Base-by-base conservation (phyloP, 2,329 filamentous ascomycete genomes). In the Arthrobotrys sinensis region DNA sequence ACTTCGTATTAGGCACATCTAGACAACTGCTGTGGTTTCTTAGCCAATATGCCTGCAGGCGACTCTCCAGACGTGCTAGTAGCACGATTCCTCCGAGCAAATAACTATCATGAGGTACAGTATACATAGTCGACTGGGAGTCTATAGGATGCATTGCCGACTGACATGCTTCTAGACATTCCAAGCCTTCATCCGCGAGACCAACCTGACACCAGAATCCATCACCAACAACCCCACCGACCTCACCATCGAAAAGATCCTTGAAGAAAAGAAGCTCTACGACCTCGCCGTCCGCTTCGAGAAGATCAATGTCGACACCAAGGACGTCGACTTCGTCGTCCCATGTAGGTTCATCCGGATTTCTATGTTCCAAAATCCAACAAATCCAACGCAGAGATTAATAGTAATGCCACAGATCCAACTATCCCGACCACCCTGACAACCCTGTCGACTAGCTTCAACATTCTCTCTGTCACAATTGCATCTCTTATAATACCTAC, bases 401-500 rank as follows among this genome's bases (percentile, higher is more conserved):
- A 28, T 32, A 36, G 10, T 32, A n/a, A 14, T 19, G 7, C n/a
- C 19, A 12, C 16, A 75, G 70, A 79, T 21, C 70, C 68, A 8
- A 72, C 16, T 1, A 28, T 60, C 4, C 45, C 53, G 10, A 75
- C 69, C n/a, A 60, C 16, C 28, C n/a, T 75, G 11, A 66, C 76
- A 5, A 79, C 70, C 4, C 7, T 52, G 6, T 69, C 63, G 7
- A 69, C 86, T 69, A 84, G 86, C 1, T 82, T 87, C 85, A 57
- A 87, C 85, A 19, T 84, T 87, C 67, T 87, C 75, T 84, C 84
- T 45, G 83, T 87, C 36, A 83, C 84, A 8, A 45, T 82, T 36
- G 55, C 80, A 5, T 69, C 81, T n/a, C 80, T 83, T 24, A 80
- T 63, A 3, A 52, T 79, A 19, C 28, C 53, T 5, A 40, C 82